These are phyloP conservation scores for Colletotrichum sublineola DNA, from an alignment of 2,329 filamentous ascomycete species.

Conservation along the genomic window DNA sequence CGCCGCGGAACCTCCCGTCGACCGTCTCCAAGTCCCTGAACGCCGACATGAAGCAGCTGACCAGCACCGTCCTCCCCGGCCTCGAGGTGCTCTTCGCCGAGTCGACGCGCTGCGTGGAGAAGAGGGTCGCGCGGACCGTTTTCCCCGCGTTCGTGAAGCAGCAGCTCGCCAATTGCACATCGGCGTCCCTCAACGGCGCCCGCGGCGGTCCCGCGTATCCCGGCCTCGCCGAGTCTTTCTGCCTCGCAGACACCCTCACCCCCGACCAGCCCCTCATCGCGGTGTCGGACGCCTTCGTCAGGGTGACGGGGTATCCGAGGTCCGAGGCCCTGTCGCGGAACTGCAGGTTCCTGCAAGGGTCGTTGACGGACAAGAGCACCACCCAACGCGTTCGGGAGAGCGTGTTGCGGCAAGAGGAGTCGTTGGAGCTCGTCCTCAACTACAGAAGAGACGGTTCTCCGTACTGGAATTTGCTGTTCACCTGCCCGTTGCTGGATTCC, in stretches of 20 bases:
- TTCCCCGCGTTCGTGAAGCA: slow-evolving; percentile 67
- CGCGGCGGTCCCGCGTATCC: slow-evolving; percentile 56
- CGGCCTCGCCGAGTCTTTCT: slow-evolving; percentile 71
- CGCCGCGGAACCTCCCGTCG: slow-evolving; percentile 58
- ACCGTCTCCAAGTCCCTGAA: slow-evolving; percentile 57
- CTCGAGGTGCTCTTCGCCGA: slow-evolving; percentile 60
- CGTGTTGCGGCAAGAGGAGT: slow-evolving; percentile 58
- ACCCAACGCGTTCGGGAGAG: slow-evolving; percentile 57
- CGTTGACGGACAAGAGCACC: slow-evolving; percentile 58
- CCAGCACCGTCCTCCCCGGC: slow-evolving; percentile 58
- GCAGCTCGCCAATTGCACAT: slow-evolving; percentile 62
- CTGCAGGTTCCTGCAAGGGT: slow-evolving; percentile 64
- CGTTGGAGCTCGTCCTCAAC: slow-evolving; percentile 65
- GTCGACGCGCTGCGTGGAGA: slow-evolving; percentile 59
- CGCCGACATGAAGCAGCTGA: slow-evolving; percentile 61
- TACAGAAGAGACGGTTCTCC: slow-evolving; percentile 64
- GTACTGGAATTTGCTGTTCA: slow-evolving; percentile 70
- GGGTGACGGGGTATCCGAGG: slow-evolving; percentile 63
- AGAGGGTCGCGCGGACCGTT: slow-evolving; percentile 58
- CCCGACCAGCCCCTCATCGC: slow-evolving; percentile 64
- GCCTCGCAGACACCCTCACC: slow-evolving; percentile 65
- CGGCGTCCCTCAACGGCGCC: slow-evolving; percentile 58
- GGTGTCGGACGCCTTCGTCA: slow-evolving; percentile 65
- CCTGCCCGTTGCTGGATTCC: slow-evolving; percentile 64
- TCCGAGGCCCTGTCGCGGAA: slow-evolving; percentile 63